Evolutionary conservation across 2,329 filamentous ascomycete genomes (phyloP), one percentile per base, ranked within the genome.

Genomic region (Byssochlamys sp.): DNA sequence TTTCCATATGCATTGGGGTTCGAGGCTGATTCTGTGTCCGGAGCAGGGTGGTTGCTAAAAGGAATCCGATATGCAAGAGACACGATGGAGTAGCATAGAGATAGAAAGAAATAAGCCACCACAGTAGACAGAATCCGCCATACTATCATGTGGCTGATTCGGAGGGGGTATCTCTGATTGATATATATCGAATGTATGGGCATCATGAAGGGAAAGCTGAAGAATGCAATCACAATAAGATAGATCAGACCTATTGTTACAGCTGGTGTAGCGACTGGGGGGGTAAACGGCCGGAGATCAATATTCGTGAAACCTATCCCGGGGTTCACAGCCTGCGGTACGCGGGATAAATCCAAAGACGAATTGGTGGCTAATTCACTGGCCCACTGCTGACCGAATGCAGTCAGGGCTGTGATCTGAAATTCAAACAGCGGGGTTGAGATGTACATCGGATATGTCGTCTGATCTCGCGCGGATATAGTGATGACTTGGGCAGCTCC

Each of bases 141-240:
- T 49, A 82, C 58, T 29, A 86, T 74, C 51, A 85, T 76, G 57
- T 87, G 81, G 61, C 73, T 75, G 63, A 82, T 81, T 52, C 82
- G 80, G 0, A 87, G 75, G 0, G 82, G 80, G 1, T 81, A 14
- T 61, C 55, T 10, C 76, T 76, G 53, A 79, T 75, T 31, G 58
- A 85, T 74, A 65, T 84, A 84, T 65, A 81, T 79, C 62, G 77
- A 78, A 67, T 87, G 83, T 12, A 85, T 81, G 0, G 84, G 84
- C 51, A 87, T 73, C 63, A 86, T 83, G 71, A 87, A 87, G 0
- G 79, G 76, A 68, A 84, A 86, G 28, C 79, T 83, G 73, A 87
- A 86, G 73, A 87, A 87, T 0, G 83, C 81, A 48, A 87, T 76
- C 63, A 87, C 86, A 63, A 87, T 86, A 1, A 86, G 72, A 65